These are phyloP conservation scores for Ceriops tagal DNA, from an alignment of 345 rosid genomes.

Conservation along the genomic window DNA sequence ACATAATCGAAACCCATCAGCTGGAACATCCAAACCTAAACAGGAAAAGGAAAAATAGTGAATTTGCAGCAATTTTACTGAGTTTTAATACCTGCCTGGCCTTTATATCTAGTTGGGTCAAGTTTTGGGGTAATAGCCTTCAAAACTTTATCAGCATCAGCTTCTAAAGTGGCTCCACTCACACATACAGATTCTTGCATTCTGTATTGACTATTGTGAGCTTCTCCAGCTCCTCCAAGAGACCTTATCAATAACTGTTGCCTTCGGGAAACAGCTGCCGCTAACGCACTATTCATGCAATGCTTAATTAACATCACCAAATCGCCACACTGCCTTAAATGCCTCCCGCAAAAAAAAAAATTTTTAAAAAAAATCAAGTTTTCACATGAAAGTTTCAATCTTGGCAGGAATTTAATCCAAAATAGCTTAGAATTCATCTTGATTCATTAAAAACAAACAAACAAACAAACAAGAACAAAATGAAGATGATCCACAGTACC, in stretches of 20 bases:
- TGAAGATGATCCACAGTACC: background rate
- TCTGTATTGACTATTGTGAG: constrained; percentile 24
- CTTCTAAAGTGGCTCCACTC: constrained; percentile 40
- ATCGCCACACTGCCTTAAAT: background rate
- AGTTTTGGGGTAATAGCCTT: constrained; percentile 63
- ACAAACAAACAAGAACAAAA: background rate
- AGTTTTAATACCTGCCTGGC: constrained; percentile 78
- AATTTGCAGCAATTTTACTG: background rate
- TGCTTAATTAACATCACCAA: constrained; percentile 40
- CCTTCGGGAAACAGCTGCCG: constrained; percentile 53
- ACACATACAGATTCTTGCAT: constrained; percentile 38
- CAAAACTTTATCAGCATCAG: constrained; percentile 62
- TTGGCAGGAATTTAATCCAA: background rate
- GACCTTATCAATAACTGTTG: constrained; percentile 59
- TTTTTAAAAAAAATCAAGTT: background rate
- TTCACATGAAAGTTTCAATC: background rate
- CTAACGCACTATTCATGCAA: constrained; percentile 26
- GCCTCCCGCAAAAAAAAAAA: background rate
- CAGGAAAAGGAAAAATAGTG: background rate
- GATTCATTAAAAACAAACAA: background rate
- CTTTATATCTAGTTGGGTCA: constrained; percentile 64
- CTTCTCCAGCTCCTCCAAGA: constrained; percentile 35
- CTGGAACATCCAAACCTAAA: background rate
- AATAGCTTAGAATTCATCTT: background rate
- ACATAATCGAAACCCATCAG: background rate